Conservation (phyloP, 2,329 filamentous ascomycete genomes). For the Sarocladiaceae sp. region DNA sequence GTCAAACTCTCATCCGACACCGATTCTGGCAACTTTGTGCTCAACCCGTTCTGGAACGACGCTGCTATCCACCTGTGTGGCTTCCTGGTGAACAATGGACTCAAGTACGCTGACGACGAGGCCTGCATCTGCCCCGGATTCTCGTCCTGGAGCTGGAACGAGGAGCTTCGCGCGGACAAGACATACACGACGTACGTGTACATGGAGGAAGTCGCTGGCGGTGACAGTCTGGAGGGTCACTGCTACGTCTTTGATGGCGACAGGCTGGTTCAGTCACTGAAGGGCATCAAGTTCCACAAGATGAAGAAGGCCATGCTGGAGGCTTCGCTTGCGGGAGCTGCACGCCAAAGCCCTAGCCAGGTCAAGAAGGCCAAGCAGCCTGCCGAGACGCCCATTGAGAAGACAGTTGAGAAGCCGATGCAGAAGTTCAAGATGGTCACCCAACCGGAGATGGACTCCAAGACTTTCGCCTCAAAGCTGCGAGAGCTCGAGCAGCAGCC, state of each 20-base stretch:
- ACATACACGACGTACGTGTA: slow-evolving; percentile 50
- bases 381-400: too few relatives aligned
- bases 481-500: too few relatives aligned
- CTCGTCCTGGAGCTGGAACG: slow-evolving; percentile 44
- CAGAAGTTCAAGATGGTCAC: too few relatives aligned
- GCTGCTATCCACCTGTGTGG: slow-evolving; percentile 50
- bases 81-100: slow-evolving; percentile 49
- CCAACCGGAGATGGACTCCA: too few relatives aligned
- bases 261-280: slow-evolving; percentile 38
- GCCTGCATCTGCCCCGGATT: slow-evolving; percentile 53
- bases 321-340: not conserved
- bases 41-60: slow-evolving; percentile 47
- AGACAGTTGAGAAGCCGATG: too few relatives aligned
- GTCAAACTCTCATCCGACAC: slow-evolving; percentile 42
- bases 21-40: not conserved
- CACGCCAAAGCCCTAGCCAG: too few relatives aligned
- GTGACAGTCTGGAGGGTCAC: slow-evolving; percentile 33
- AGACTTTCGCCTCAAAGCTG: too few relatives aligned
- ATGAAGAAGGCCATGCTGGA: slow-evolving; percentile 27
- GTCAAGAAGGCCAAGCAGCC: too few relatives aligned
- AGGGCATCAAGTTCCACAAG: slow-evolving; percentile 59
- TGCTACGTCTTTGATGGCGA: slow-evolving; percentile 51
- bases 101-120: slow-evolving; percentile 14
- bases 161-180: slow-evolving; percentile 39
- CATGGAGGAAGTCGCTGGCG: slow-evolving; percentile 46